Conservation (phyloP, 306 rosid species). For the Boehmeria nivea region DNA sequence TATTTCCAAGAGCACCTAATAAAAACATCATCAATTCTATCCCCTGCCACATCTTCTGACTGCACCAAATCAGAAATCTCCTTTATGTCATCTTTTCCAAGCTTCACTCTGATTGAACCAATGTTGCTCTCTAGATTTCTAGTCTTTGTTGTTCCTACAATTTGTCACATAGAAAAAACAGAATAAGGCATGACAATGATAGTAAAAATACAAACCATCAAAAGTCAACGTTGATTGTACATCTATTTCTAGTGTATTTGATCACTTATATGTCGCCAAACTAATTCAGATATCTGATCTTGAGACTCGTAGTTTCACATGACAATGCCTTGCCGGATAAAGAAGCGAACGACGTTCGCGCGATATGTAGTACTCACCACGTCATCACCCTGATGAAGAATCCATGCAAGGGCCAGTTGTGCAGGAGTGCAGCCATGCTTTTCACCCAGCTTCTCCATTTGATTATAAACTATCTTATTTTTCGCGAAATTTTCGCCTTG, state of each 20-base stretch:
- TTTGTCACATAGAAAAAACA: not conserved
- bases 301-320: not conserved
- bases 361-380: slow-evolving; percentile 39
- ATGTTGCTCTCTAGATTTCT: slow-evolving; percentile 52
- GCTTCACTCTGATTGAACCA: slow-evolving; percentile 41
- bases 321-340: too few species aligned
- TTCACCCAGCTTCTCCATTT: slow-evolving; percentile 42
- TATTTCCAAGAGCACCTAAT: slow-evolving; percentile 53
- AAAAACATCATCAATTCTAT: slow-evolving; percentile 29
- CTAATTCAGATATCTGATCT: too few species aligned
- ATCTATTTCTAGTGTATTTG: too few species aligned
- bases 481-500: slow-evolving; percentile 54
- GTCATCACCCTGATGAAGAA: slow-evolving; percentile 53
- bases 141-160: slow-evolving; percentile 54
- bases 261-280: too few species aligned
- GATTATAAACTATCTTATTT: slow-evolving; percentile 42
- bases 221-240: too few species aligned
- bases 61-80: slow-evolving; percentile 45
- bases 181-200: too few species aligned
- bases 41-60: slow-evolving; percentile 35
- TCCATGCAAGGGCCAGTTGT: slow-evolving; percentile 68
- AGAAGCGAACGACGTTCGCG: too few species aligned
- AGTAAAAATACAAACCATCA: too few species aligned
- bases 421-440: slow-evolving; percentile 47
- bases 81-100: slow-evolving; percentile 33